Base-by-base conservation (phyloP, 2,329 filamentous ascomycete species). In the Elsinoe australis region DNA sequence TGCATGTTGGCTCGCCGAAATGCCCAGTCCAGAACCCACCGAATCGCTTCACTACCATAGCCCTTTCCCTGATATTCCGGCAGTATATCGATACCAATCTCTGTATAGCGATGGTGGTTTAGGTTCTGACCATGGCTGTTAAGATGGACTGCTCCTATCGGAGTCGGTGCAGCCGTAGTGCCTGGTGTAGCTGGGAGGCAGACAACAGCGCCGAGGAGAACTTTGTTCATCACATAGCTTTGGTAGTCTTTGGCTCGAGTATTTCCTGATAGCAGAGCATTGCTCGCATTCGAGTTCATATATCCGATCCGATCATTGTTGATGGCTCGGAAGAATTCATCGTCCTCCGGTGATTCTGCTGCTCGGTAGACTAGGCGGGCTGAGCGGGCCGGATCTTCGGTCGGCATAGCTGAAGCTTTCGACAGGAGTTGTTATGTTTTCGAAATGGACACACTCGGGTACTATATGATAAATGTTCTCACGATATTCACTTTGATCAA, bases 31-130 rank as follows among this genome's bases (percentile, higher is more conserved):
- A 73, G 53, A 0, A 58, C 65, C 71, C 71, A 76, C 19, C 61
- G 59, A 35, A 75, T 68, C 1, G 69, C 67, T 53, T 75, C 72
- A 5, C 53, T 55, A 1, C 72, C 72, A 47, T 74, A 75, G 0
- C 72, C 71, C 15, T 62, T 53, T 0, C 61, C 59, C 47, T 71
- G 67, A 45, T 65, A 64, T 0, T 49, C 5, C 0, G 58, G 54
- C 2, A 64, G 53, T 4, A 74, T 59, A 0, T 57, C 55, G n/a
- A 73, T 58, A 0, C 63, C 66, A 6, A 74, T 59, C 32, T 67
- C 61, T 9, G 66, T 64, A 52, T 59, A 59, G 10, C 71, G 64
- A 52, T 75, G 70, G 49, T 72, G 70, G 4, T n/a, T 8, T 15
- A 47, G 21, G 15, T 28, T 18, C 1, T 17, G 19, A 6, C 15